Evolutionary conservation across 345 rosid genomes (phyloP).

Genomic region (Sonneratia alba): DNA sequence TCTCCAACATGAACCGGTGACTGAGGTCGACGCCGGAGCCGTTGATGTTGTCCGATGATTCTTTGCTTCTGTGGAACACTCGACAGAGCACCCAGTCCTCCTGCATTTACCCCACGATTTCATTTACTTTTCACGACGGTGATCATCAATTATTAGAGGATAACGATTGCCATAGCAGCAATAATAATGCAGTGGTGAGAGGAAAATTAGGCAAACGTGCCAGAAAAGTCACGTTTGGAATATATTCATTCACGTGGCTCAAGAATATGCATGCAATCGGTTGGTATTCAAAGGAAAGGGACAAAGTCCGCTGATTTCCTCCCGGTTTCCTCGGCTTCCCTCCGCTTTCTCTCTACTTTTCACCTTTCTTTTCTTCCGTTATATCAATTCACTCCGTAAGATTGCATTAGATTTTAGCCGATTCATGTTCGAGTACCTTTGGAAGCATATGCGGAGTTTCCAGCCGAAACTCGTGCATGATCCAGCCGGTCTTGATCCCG

Average conservation of each 20-base stretch:
- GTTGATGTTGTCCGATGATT: slow-evolving; percentile 9
- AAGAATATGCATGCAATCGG: neutral
- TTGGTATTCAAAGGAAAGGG: neutral
- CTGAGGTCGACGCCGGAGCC: slow-evolving; percentile 12
- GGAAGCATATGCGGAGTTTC: slow-evolving; percentile 91
- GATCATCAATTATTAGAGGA: too few relatives aligned
- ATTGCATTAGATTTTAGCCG: too few relatives aligned
- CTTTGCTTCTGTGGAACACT: slow-evolving; percentile 72
- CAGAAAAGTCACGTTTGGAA: neutral
- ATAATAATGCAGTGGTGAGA: neutral
- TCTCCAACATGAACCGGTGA: slow-evolving; percentile 22
- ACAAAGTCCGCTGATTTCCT: neutral
- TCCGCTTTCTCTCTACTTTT: neutral
- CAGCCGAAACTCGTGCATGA: slow-evolving; percentile 96
- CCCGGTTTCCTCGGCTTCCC: neutral
- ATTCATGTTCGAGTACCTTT: slow-evolving; percentile 34
- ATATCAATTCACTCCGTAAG: too few relatives aligned
- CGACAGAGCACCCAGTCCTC: slow-evolving; percentile 97
- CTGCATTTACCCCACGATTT: slow-evolving; percentile 24
- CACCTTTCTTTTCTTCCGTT: neutral
- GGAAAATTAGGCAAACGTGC: neutral
- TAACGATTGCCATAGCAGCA: neutral
- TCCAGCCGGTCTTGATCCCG: slow-evolving; percentile 95
- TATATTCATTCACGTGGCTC: neutral
- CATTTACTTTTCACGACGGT: too few relatives aligned